These are phyloP conservation scores for Penicilliopsis zonata DNA, from an alignment of 495 filamentous ascomycete species.

Conservation along the genomic window DNA sequence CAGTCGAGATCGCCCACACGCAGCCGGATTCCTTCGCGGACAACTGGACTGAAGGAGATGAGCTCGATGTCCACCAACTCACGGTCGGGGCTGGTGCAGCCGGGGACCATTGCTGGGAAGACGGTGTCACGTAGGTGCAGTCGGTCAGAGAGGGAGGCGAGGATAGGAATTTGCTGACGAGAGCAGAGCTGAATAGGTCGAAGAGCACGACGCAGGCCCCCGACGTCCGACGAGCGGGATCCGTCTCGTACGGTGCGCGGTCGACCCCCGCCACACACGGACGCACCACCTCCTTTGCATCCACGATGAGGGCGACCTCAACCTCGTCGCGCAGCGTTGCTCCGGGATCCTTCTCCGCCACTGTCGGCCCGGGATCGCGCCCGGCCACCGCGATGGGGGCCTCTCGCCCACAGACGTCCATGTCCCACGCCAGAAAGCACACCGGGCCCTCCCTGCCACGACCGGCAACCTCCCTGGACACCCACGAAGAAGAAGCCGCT, in stretches of 20 bases:
- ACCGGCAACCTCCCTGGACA: conserved; percentile 50
- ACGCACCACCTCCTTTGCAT: conserved; percentile 30
- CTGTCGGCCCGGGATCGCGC: conserved; percentile 41
- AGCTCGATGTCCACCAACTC: conserved; percentile 58
- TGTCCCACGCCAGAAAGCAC: conserved; percentile 25
- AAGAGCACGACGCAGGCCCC: conserved; percentile 37
- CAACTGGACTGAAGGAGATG: conserved; percentile 40
- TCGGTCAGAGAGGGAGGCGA: neutral
- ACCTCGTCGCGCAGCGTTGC: conserved; percentile 37
- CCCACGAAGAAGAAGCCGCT: conserved; percentile 34
- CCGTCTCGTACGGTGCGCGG: conserved; percentile 11
- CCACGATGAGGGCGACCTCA: conserved; percentile 31
- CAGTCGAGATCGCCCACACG: conserved; percentile 18
- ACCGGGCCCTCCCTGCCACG: conserved; percentile 34
- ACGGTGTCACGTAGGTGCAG: conserved; percentile 19
- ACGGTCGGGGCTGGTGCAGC: conserved; percentile 41
- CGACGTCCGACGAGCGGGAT: conserved; percentile 24
- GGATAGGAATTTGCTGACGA: conserved; percentile 16
- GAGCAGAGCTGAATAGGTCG: conserved; percentile 45
- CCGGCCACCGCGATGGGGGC: conserved; percentile 25
- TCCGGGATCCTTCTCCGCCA: conserved; percentile 40
- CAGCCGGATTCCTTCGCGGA: conserved; percentile 21
- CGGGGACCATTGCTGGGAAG: conserved; percentile 33
- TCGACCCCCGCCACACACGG: conserved; percentile 25
- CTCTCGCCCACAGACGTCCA: conserved; percentile 35